Evolutionary conservation across 306 rosid genomes (phyloP), one percentile per base, ranked within the genome.

Genomic region (Astragalus glycyphyllos): DNA sequence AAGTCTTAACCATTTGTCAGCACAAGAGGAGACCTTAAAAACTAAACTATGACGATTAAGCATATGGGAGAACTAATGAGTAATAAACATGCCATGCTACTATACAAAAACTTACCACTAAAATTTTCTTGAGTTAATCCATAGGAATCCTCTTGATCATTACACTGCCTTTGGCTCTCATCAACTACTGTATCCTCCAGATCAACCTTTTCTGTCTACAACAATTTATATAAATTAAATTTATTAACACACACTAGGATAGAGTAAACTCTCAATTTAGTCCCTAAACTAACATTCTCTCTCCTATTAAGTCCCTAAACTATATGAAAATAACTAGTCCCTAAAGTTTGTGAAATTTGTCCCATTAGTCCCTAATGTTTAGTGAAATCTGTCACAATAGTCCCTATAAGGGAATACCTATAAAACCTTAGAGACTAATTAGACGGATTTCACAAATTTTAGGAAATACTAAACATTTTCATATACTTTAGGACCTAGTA

Each of bases 201-300:
- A 83, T 95, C 99, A 67, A 95, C 99, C 83, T 95, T 95, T 83
- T 95, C 99, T 82, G 99, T 91, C 99, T 95, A 82, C 89, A 89
- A 80, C 45, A 81, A 81, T 68, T 51, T 79, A 73, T 42, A 44
- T 8, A 66, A 53, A 81, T 60, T 65, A 20, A 65, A 80, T 78
- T 73, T 68, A 57, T 72, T 46, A 82, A 82, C 49, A 77, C 54
- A 69, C 34, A 49, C n/a, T 59, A 62, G 34, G 62, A 63, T 42
- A 16, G 31, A 26, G 31, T 26, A 26, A 3, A 26, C 1, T 26
- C 31, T 26, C 31, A 26, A 26, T 26, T 26, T 26, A 26, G 31
- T 26, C 31, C 31, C 31, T 1, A 26, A 26, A 26, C 31, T 26
- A 26, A 26, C 31, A 26, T 26, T 26, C 31, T 26, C 31, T 3